Conservation (phyloP, 495 filamentous ascomycete species). For the Penicillium bovifimosum region DNA sequence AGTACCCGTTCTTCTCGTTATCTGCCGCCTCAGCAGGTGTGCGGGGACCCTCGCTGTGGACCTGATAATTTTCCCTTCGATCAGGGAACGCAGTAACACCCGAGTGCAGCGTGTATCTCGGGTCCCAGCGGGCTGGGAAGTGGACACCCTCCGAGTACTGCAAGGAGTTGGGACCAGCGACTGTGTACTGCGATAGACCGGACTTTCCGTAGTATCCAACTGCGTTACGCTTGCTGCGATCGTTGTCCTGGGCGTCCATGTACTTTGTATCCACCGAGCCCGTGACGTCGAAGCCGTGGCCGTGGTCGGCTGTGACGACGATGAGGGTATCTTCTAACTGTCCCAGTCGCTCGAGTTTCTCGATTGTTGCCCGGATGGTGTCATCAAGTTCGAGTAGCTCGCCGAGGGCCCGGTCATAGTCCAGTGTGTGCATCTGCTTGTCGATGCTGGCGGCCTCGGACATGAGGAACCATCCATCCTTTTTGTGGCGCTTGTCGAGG, state of each 20-base stretch:
- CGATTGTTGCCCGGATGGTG: slow-evolving; percentile 61
- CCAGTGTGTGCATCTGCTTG: slow-evolving; percentile 73
- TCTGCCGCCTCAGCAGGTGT: slow-evolving; percentile 41
- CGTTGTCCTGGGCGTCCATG: slow-evolving; percentile 49
- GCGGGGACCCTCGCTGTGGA: slow-evolving; percentile 52
- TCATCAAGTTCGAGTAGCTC: slow-evolving; percentile 74
- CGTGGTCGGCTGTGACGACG: slow-evolving; percentile 70
- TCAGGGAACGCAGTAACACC: slow-evolving; percentile 62
- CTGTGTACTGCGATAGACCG: slow-evolving; percentile 64
- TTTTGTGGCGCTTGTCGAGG: slow-evolving; percentile 52
- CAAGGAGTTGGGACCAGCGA: slow-evolving; percentile 32
- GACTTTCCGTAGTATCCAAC: slow-evolving; percentile 62
- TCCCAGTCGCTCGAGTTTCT: slow-evolving; percentile 50
- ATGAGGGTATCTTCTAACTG: slow-evolving; percentile 61
- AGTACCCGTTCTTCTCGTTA: slow-evolving; percentile 43
- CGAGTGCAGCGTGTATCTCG: slow-evolving; percentile 64
- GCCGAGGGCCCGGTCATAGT: slow-evolving; percentile 70
- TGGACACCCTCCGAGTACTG: slow-evolving; percentile 57
- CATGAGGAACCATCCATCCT: slow-evolving; percentile 73
- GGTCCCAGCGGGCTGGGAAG: slow-evolving; percentile 73
- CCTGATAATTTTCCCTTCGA: slow-evolving; percentile 59
- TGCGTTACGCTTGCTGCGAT: slow-evolving; percentile 61
- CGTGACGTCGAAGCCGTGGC: slow-evolving; percentile 67
- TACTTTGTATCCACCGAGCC: slow-evolving; percentile 54
- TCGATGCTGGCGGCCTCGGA: slow-evolving; percentile 70